Conservation (phyloP, 1,139 yeast genomes). For the Hyphopichia burtonii region DNA sequence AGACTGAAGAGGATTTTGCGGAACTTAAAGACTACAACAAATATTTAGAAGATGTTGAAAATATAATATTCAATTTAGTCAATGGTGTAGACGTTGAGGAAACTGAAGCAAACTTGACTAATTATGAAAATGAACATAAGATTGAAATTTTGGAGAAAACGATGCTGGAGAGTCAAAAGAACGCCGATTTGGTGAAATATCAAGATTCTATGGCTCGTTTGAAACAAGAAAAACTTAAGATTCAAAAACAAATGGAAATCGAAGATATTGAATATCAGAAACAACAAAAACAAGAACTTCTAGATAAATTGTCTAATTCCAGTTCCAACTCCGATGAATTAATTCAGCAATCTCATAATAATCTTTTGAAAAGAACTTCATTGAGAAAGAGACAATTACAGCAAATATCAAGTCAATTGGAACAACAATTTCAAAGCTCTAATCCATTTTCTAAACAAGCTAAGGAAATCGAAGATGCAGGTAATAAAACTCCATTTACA, state of each 20-base stretch:
- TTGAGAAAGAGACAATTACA: constrained; percentile 68
- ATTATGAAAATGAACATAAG: constrained; percentile 76
- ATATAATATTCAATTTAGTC: constrained; percentile 71
- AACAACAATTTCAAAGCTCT: constrained; percentile 34
- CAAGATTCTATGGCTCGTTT: constrained; percentile 56
- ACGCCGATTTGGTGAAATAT: constrained; percentile 61
- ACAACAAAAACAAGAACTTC: constrained; percentile 63
- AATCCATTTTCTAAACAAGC: constrained; percentile 23
- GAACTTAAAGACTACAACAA: constrained; percentile 61
- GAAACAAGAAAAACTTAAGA: constrained; percentile 56
- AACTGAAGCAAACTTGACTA: constrained; percentile 66
- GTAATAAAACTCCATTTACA: constrained; percentile 66
- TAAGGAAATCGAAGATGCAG: constrained; percentile 19
- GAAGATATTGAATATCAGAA: constrained; percentile 62
- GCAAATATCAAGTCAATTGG: constrained; percentile 54
- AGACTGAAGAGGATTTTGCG: constrained; percentile 71
- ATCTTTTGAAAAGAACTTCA: constrained; percentile 58
- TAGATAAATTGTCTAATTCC: constrained; percentile 64
- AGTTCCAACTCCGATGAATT: constrained; percentile 53
- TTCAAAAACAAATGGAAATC: constrained; percentile 68
- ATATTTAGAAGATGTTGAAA: constrained; percentile 83
- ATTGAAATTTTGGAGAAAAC: constrained; percentile 65
- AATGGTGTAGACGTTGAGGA: constrained; percentile 68
- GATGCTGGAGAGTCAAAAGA: constrained; percentile 67
- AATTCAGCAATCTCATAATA: constrained; percentile 38